Evolutionary conservation across 78 protist species (phyloP).

Genomic region (Cavenderia fasciculata): DNA sequence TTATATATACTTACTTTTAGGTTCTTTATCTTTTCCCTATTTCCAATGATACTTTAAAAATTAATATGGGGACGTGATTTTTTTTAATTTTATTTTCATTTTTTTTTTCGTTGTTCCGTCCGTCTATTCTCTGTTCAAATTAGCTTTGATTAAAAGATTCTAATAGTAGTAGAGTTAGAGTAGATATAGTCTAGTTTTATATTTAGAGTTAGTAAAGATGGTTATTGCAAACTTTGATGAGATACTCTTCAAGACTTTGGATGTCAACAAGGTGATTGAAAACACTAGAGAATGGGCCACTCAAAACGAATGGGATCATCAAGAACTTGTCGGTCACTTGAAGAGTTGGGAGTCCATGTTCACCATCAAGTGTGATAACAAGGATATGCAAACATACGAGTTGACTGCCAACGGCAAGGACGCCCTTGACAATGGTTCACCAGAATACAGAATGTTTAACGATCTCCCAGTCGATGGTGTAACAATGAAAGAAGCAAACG

Average conservation of each 20-base stretch:
- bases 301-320: conserved; percentile 15
- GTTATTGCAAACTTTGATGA: conserved; percentile 20
- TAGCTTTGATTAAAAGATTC: too few relatives aligned
- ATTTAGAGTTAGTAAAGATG: too few relatives aligned
- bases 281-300: conserved; percentile 27
- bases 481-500: conserved; percentile 38
- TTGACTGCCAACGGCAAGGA: conserved; percentile 42
- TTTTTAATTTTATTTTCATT: too few relatives aligned
- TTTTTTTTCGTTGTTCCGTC: too few relatives aligned
- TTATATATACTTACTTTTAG: too few relatives aligned
- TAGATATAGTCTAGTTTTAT: too few relatives aligned
- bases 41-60: too few relatives aligned
- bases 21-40: too few relatives aligned
- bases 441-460: conserved; percentile 31
- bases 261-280: conserved; percentile 13
- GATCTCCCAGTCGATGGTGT: conserved; percentile 26
- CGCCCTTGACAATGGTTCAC: conserved; percentile 66
- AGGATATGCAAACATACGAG: background rate
- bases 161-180: too few relatives aligned
- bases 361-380: conserved; percentile 13
- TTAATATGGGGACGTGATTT: too few relatives aligned
- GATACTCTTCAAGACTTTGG: conserved; percentile 22
- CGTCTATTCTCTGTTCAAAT: too few relatives aligned
- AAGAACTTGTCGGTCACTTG: conserved; percentile 55
- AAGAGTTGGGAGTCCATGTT: conserved; percentile 56